Evolutionary conservation across 176 grass and related monocot genomes (phyloP), one percentile per base, ranked within the genome.

Genomic region (Thinopyrum elongatum): DNA sequence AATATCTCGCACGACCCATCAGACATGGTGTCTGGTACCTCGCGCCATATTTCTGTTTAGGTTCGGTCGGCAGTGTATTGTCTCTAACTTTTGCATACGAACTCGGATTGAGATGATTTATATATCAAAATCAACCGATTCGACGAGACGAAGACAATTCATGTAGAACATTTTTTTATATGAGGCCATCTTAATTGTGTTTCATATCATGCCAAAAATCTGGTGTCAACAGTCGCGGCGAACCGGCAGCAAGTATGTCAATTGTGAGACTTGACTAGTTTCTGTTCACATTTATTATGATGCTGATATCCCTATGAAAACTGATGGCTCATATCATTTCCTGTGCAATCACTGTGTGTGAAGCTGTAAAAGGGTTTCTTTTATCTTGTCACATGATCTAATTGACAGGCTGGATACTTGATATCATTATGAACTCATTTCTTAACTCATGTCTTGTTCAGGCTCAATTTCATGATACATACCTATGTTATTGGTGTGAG

Each of bases 191-290:
- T n/a, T n/a, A n/a, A n/a, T n/a, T n/a, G n/a, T n/a, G n/a, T n/a
- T n/a, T n/a, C n/a, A n/a, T n/a, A n/a, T n/a, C n/a, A n/a, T n/a
- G n/a, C n/a, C n/a, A n/a, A n/a, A n/a, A n/a, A n/a, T n/a, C n/a
- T n/a, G n/a, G n/a, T n/a, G n/a, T n/a, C n/a, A n/a, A n/a, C n/a
- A n/a, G 78, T 59, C 8, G 41, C 66, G 57, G 67, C 87, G 66
- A 83, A 84, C 11, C 80, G 36, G 34, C 80, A 83, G 35, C 89
- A 90, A 80, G 89, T 90, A 67, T 0, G 3, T 27, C 15, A 30
- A 10, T 27, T 74, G 31, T 12, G 17, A 38, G 30, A 83, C 46
- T n/a, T 83, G 36, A 26, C 30, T 76, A 44, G 2, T 31, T 69
- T 55, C 25, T 86, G 75, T 49, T 7, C 26, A 21, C 21, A 53